Evolutionary conservation across 2,329 filamentous ascomycete species (phyloP).

Genomic region (Cordyceps farinosa): DNA sequence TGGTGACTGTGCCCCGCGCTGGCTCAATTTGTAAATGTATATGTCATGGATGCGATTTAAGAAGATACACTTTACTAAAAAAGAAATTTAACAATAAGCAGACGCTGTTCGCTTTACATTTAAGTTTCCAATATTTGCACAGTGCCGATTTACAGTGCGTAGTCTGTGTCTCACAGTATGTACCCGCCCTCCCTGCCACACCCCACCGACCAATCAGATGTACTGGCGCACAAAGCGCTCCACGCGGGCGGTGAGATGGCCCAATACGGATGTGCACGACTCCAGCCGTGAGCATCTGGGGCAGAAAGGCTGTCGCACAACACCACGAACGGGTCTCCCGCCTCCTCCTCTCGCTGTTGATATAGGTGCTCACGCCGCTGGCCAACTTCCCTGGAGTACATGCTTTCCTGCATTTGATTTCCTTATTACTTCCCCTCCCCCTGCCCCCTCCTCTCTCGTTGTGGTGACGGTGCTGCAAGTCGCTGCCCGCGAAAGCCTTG

Average conservation of each 20-base stretch:
- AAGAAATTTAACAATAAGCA: no score
- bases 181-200: not conserved
- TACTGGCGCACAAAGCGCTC: not conserved
- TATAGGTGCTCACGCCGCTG: not conserved
- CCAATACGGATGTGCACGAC: slow-evolving; percentile 14
- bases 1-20: not conserved
- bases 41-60: not conserved
- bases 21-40: no score
- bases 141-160: not conserved
- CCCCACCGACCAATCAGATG: slow-evolving; percentile 15
- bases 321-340: slow-evolving; percentile 4
- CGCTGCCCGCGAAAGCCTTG: not conserved
- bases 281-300: slow-evolving; percentile 13
- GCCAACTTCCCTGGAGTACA: not conserved
- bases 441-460: not conserved
- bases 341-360: slow-evolving; percentile 11
- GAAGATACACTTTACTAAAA: not conserved
- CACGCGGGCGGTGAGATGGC: slow-evolving; percentile 20
- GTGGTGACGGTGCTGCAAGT: not conserved
- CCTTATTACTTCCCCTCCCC: not conserved
- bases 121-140: not conserved
- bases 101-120: not conserved
- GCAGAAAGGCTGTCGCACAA: slow-evolving; percentile 19
- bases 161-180: not conserved
- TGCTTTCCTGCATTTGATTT: not conserved